phyloP scores from a whole-genome alignment of 139 green algal genomes.

The Haematococcus lacustris region DNA sequence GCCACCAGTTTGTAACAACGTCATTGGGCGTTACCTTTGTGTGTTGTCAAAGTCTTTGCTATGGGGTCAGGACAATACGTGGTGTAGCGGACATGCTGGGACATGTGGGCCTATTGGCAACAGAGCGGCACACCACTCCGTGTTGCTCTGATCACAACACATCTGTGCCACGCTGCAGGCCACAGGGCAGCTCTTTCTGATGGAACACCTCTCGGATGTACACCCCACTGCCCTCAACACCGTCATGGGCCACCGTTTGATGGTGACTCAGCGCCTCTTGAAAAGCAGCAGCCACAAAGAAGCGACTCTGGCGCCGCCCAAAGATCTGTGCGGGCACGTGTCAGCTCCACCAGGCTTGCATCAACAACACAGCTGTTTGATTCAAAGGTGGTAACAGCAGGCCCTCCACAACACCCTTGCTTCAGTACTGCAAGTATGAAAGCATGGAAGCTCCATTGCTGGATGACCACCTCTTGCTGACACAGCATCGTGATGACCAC shows the following conservation, averaged over 20 bases:
- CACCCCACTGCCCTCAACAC: slow-evolving; percentile 46
- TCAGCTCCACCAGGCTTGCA: slow-evolving; percentile 6
- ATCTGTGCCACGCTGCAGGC: slow-evolving; percentile 20
- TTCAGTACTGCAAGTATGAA: background rate
- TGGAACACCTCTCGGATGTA: slow-evolving; percentile 41
- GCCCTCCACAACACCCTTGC: background rate
- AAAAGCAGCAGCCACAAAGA: slow-evolving; percentile 12
- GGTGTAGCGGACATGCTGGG: background rate
- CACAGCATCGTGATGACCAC: too few relatives aligned
- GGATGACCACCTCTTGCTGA: background rate
- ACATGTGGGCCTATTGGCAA: background rate
- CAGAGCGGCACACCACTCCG: background rate
- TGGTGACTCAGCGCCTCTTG: slow-evolving; percentile 12
- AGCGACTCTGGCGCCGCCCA: background rate
- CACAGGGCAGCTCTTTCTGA: slow-evolving; percentile 15
- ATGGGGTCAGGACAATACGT: background rate
- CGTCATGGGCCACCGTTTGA: slow-evolving; percentile 42
- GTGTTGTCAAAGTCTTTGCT: background rate
- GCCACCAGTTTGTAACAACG: too few relatives aligned
- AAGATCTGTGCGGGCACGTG: background rate
- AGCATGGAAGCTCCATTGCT: background rate
- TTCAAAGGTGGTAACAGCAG: background rate
- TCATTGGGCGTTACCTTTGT: too few relatives aligned
- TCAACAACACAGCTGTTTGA: background rate
- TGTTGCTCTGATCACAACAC: slow-evolving; percentile 7